Conservation (phyloP, 768 basidiomycete species). For the Lyophyllum decastes region DNA sequence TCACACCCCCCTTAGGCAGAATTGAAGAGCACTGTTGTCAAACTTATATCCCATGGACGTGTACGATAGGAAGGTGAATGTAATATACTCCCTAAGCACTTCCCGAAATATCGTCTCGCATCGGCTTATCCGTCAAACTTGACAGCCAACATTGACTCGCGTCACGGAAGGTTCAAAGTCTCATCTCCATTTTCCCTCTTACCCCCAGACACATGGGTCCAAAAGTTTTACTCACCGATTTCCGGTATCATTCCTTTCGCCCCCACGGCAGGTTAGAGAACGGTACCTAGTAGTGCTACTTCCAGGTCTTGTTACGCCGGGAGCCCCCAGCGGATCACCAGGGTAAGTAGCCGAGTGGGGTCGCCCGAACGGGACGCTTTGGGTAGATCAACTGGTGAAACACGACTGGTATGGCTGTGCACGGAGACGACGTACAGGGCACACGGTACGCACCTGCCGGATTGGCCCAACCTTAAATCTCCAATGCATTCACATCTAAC, state of each 20-base stretch:
- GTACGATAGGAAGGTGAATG: constrained; percentile 23
- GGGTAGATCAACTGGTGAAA: constrained; percentile 10
- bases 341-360: constrained; percentile 6
- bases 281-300: background rate
- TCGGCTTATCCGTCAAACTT: constrained; percentile 13
- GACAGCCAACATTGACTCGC: constrained; percentile 4
- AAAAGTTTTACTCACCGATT: background rate
- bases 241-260: background rate
- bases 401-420: constrained; percentile 16
- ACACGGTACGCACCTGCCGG: constrained; percentile 8
- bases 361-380: background rate
- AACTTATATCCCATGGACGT: constrained; percentile 12
- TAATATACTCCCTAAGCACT: constrained; percentile 12
- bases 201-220: background rate
- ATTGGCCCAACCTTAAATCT: constrained; percentile 1
- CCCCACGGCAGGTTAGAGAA: background rate
- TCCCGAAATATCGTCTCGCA: constrained; percentile 1
- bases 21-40: background rate
- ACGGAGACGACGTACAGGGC: background rate
- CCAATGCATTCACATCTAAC: background rate
- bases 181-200: background rate
- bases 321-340: constrained; percentile 9
- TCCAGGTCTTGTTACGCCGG: background rate
- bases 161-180: background rate
- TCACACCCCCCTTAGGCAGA: background rate